Evolutionary conservation across 768 basidiomycete genomes (phyloP).

Genomic region (Boletus rufocinnamomeus): DNA sequence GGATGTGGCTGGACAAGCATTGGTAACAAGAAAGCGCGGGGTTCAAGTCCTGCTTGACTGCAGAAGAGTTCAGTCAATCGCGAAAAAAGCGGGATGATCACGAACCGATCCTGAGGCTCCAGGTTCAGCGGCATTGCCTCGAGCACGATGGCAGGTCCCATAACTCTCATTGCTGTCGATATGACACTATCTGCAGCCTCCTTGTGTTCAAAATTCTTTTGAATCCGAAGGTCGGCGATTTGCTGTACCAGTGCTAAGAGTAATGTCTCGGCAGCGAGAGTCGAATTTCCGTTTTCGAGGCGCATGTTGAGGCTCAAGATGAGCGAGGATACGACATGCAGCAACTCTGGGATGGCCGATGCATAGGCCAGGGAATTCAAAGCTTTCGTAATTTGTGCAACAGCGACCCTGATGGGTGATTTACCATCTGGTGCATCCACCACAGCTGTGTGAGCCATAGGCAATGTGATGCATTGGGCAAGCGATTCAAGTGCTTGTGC

Average conservation of each 20-base stretch:
- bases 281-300: slow-evolving; percentile 39
- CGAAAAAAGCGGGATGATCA: slow-evolving; percentile 6
- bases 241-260: slow-evolving; percentile 68
- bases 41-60: slow-evolving; percentile 74
- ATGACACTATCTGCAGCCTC: slow-evolving; percentile 82
- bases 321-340: slow-evolving; percentile 72
- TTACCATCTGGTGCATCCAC: slow-evolving; percentile 46
- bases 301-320: slow-evolving; percentile 61
- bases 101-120: slow-evolving; percentile 76
- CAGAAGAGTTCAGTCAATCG: slow-evolving; percentile 10
- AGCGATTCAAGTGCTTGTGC: slow-evolving; percentile 64
- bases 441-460: slow-evolving; percentile 57
- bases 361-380: slow-evolving; percentile 75
- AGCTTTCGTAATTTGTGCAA: slow-evolving; percentile 64
- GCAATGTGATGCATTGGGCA: slow-evolving; percentile 68
- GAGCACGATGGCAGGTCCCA: slow-evolving; percentile 84
- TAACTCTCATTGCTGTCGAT: slow-evolving; percentile 75
- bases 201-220: slow-evolving; percentile 88
- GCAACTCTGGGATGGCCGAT: slow-evolving; percentile 73
- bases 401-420: slow-evolving; percentile 61
- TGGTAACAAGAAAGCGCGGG: slow-evolving; percentile 90
- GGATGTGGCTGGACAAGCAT: slow-evolving; percentile 79
- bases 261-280: slow-evolving; percentile 67
- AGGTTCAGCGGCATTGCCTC: slow-evolving; percentile 80
- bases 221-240: slow-evolving; percentile 70